These are phyloP conservation scores for Suhomyces bolitotheri DNA, from an alignment of 1,139 yeast species.

Conservation along the genomic window DNA sequence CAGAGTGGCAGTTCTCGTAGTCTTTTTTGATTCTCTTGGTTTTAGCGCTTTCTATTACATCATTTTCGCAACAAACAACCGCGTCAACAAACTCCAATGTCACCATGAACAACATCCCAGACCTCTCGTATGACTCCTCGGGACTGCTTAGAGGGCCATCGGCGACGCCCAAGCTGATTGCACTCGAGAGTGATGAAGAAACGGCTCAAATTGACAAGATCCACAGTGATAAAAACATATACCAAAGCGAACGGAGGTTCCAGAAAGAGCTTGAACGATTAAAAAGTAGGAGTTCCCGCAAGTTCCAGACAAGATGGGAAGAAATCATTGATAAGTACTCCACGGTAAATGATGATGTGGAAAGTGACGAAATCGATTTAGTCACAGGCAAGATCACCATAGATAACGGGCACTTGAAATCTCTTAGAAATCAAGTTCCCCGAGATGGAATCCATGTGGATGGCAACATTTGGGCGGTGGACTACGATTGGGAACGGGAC, in stretches of 20 bases:
- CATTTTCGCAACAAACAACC: neutral
- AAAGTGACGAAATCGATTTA: slow-evolving; percentile 68
- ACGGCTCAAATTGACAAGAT: slow-evolving; percentile 2
- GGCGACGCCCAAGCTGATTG: slow-evolving; percentile 6
- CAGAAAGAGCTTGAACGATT: slow-evolving; percentile 26
- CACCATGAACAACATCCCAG: slow-evolving; percentile 16
- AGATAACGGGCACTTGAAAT: slow-evolving; percentile 65
- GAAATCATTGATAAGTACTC: slow-evolving; percentile 57
- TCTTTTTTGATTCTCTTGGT: too few species aligned
- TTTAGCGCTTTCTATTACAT: too few species aligned
- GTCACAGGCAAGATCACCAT: slow-evolving; percentile 56
- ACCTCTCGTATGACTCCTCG: slow-evolving; percentile 15
- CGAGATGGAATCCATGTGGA: slow-evolving; percentile 10
- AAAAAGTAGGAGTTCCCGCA: slow-evolving; percentile 29
- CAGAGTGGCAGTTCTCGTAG: too few species aligned
- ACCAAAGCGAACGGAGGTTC: slow-evolving; percentile 18
- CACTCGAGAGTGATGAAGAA: slow-evolving; percentile 5
- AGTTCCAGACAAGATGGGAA: slow-evolving; percentile 52
- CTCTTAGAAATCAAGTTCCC: slow-evolving; percentile 23
- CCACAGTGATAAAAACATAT: slow-evolving; percentile 2
- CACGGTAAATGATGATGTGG: slow-evolving; percentile 46
- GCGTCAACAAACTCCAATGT: neutral
- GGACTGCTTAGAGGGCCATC: slow-evolving; percentile 1
- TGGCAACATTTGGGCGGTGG: slow-evolving; percentile 17
- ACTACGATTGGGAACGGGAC: slow-evolving; percentile 12